Conservation (phyloP, 306 rosid genomes). For the Sesbania bispinosa region DNA sequence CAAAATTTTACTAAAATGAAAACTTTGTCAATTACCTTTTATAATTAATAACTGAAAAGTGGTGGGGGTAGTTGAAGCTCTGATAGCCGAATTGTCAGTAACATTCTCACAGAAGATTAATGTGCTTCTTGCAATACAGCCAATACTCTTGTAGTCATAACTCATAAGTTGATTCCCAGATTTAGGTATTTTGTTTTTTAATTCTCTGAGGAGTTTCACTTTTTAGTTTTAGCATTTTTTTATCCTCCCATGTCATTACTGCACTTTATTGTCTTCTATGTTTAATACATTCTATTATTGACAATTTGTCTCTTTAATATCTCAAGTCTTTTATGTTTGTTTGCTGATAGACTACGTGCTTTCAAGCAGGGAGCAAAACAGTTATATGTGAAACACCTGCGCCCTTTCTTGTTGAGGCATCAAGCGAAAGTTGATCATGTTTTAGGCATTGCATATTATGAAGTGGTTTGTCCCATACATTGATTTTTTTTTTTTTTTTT, state of each 20-base stretch:
- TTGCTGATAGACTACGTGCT: conserved; percentile 19
- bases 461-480: conserved; percentile 52
- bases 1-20: background rate
- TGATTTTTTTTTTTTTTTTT: background rate
- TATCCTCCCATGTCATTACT: background rate
- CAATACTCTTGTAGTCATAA: too few species aligned
- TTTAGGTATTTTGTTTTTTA: background rate
- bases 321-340: background rate
- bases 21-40: background rate
- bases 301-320: conserved; percentile 2
- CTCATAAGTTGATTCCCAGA: background rate
- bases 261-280: background rate
- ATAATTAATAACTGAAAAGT: background rate
- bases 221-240: background rate
- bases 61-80: background rate
- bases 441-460: conserved; percentile 55
- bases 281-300: background rate
- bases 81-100: background rate
- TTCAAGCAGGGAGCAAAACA: conserved; percentile 71
- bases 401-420: conserved; percentile 74
- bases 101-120: background rate
- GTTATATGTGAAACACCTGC: conserved; percentile 60
- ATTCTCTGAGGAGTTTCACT: conserved; percentile 1
- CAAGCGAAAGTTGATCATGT: conserved; percentile 61
- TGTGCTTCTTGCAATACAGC: background rate